Evolutionary conservation across 495 filamentous ascomycete species (phyloP).

Genomic region (Xylaria palmicola): DNA sequence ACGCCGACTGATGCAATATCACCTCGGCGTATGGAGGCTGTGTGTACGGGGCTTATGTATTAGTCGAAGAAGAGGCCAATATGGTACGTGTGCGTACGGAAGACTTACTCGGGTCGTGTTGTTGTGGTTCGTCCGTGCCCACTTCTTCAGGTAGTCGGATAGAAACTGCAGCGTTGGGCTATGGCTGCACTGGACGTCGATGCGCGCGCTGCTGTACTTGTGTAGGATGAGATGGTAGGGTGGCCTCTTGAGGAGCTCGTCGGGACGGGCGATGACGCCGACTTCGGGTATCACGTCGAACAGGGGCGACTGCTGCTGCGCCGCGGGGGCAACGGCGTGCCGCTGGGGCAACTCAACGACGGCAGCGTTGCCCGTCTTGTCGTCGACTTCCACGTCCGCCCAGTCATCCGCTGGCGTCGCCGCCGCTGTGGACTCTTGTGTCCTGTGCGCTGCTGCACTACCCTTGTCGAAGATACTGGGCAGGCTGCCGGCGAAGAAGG

Average conservation of each 20-base stretch:
- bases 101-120: conserved; percentile 29
- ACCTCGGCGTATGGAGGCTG: conserved; percentile 39
- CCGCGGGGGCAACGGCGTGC: background rate
- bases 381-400: conserved; percentile 33
- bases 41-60: background rate
- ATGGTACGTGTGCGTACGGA: background rate
- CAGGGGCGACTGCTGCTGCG: background rate
- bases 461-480: conserved; percentile 30
- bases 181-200: conserved; percentile 41
- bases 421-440: background rate
- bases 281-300: conserved; percentile 32
- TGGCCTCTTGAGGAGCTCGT: conserved; percentile 36
- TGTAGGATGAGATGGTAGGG: conserved; percentile 40
- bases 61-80: background rate
- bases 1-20: conserved; percentile 35
- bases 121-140: conserved; percentile 39
- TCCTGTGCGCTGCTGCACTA: background rate
- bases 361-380: conserved; percentile 19
- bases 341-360: background rate
- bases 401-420: conserved; percentile 27
- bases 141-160: conserved; percentile 37
- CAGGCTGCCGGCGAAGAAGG: conserved; percentile 28
- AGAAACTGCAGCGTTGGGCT: conserved; percentile 39
- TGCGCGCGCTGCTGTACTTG: background rate
- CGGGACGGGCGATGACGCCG: conserved; percentile 31